Base-by-base conservation (phyloP, 2,329 filamentous ascomycete species). In the Botrytis porri region DNA sequence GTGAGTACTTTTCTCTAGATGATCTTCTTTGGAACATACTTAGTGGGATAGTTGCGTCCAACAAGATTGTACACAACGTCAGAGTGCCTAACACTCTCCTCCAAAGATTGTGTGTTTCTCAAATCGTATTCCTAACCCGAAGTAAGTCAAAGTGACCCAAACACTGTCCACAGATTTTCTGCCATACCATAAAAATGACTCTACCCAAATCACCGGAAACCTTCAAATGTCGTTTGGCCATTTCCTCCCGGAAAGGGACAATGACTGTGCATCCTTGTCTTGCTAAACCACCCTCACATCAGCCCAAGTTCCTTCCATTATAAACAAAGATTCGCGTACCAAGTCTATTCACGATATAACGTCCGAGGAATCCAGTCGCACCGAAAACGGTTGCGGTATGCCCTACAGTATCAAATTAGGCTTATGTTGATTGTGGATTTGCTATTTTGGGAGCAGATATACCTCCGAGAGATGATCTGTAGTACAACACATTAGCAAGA, bases 361-460 rank as follows among this genome's bases (percentile, higher is more conserved):
- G 91, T 81, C 96, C 96, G 72, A 99, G 86, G 83, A 97, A 95
- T 77, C 96, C 96, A 75, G 95, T 98, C 81, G 96, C 96, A 84
- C 96, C 96, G 84, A 99, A 99, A 80, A 99, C 95, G 74, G 96
- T 99, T 75, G 93, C 95, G 76, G 95, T 98, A 85, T 98, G 94
- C 78, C 95, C 95, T 94, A 75, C 77, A 78, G 72, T 35, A 18
- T 67, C 51, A 71, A 25, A 74, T 79, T 75, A 81, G 77, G 71
- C n/a, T 59, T 51, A 41, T 65, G 73, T 69, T 63, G 60, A 59
- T 35, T 51, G 39, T 63, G 57, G 75, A 65, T 69, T 71, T 65
- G 43, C 37, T 22, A 16, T 63, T 41, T 57, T 29, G 51, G 3
- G n/a, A 57, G n/a, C 51, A 29, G 16, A 43, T 82, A 78, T 90